Percentiles rank a stretch among this genome's conserved stretches.
These are phyloP conservation scores for Larix kaempferi DNA, from an alignment of 75 land plant species.

Conservation along the genomic window DNA sequence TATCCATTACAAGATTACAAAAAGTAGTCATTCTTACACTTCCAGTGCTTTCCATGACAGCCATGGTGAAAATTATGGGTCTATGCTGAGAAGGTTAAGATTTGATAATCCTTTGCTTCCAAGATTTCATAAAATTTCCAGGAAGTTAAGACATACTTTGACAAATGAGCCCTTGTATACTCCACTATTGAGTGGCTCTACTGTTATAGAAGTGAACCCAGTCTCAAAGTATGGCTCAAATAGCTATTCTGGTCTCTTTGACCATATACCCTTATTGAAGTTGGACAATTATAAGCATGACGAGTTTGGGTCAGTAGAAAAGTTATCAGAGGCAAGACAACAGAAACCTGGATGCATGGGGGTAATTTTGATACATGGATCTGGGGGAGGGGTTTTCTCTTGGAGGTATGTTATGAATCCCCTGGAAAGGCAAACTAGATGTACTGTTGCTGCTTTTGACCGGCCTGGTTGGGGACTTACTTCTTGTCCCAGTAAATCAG, in stretches of 20 bases:
- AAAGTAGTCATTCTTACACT: constrained; percentile 12
- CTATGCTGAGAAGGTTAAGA: background rate
- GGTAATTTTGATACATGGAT: constrained; percentile 30
- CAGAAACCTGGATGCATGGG: constrained; percentile 7
- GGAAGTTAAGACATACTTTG: constrained; percentile 4
- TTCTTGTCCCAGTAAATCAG: constrained; percentile 22
- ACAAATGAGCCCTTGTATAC: background rate
- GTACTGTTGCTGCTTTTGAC: constrained; percentile 34
- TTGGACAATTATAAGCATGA: background rate
- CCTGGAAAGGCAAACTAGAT: constrained; percentile 22
- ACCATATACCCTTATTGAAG: background rate
- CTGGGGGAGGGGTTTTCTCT: constrained; percentile 35
- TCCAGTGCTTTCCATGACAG: background rate
- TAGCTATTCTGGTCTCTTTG: background rate
- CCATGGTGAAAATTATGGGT: background rate
- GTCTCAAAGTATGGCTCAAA: background rate
- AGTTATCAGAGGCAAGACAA: constrained; percentile 2
- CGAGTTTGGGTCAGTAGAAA: background rate
- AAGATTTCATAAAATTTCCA: background rate
- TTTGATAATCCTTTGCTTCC: background rate
- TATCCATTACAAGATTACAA: constrained; percentile 24
- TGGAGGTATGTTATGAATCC: constrained; percentile 36
- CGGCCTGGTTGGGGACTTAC: constrained; percentile 38
- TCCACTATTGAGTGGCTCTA: constrained; percentile 10
- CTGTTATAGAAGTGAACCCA: background rate